These are phyloP conservation scores for Gypsophila paniculata DNA, from an alignment of 179 eudicot species.

Conservation along the genomic window DNA sequence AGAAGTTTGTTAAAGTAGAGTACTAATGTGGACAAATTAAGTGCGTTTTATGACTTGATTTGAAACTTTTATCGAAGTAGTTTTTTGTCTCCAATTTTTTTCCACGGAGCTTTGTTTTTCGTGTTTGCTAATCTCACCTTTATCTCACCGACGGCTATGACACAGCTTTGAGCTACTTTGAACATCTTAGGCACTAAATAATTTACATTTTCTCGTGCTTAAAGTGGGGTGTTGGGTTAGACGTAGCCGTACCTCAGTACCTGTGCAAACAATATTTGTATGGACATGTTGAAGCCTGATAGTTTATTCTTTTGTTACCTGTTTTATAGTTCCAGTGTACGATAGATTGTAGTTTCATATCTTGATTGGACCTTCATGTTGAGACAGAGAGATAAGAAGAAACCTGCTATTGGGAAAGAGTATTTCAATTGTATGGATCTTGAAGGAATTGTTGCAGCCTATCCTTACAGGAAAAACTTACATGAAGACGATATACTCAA, in stretches of 20 bases:
- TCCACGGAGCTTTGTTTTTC: neutral
- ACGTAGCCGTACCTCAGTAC: slow-evolving; percentile 4
- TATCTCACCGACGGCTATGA: neutral
- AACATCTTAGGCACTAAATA: neutral
- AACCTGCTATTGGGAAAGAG: slow-evolving; percentile 74
- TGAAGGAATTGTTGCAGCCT: slow-evolving; percentile 73
- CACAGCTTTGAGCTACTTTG: too few species aligned
- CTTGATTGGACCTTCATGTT: slow-evolving; percentile 12
- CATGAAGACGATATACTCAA: slow-evolving; percentile 59
- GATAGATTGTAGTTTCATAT: neutral
- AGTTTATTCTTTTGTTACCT: neutral
- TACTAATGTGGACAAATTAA: neutral
- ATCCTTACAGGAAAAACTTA: slow-evolving; percentile 57
- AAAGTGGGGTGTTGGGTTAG: neutral
- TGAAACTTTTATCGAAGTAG: too few species aligned
- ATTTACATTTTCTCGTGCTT: neutral
- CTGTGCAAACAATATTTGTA: neutral
- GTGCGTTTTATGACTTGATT: neutral
- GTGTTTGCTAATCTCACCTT: neutral
- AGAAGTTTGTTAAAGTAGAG: slow-evolving; percentile 3
- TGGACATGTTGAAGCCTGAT: neutral
- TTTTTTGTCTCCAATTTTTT: neutral
- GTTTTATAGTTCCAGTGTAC: neutral
- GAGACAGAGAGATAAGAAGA: slow-evolving; percentile 76
- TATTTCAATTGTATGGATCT: slow-evolving; percentile 79